These are phyloP conservation scores for Botrytis sinoallii DNA, from an alignment of 2,329 filamentous ascomycete species.

Conservation along the genomic window DNA sequence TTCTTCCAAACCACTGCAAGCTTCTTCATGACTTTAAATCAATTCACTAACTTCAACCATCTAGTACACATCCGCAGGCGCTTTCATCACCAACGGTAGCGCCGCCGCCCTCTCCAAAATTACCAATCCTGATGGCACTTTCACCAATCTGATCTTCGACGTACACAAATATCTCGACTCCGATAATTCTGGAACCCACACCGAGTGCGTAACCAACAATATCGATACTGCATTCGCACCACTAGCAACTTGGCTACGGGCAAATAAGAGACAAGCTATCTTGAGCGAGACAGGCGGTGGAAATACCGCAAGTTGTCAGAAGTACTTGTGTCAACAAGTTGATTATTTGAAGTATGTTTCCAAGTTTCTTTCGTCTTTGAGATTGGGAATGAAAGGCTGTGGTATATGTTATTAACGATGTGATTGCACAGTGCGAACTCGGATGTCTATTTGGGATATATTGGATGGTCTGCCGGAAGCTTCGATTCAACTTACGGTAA, in stretches of 20 bases:
- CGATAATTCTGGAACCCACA: conserved; percentile 53
- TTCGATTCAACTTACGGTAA: conserved; percentile 33
- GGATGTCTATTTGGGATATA: conserved; percentile 41
- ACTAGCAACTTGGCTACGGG: conserved; percentile 47
- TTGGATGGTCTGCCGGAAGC: conserved; percentile 41
- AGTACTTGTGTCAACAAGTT: conserved; percentile 37
- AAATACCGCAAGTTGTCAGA: conserved; percentile 37
- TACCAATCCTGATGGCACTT: conserved; percentile 57
- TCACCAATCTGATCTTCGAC: conserved; percentile 54
- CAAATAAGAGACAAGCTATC: conserved; percentile 48
- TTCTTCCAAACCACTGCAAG: background rate
- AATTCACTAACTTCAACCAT: background rate
- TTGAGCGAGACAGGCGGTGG: conserved; percentile 51
- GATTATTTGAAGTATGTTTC: conserved; percentile 35
- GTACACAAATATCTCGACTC: conserved; percentile 60
- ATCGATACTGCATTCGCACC: conserved; percentile 45
- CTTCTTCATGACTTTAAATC: background rate
- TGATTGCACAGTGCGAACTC: conserved; percentile 33
- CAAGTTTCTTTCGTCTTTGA: background rate
- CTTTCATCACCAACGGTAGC: conserved; percentile 48
- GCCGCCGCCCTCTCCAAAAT: conserved; percentile 51
- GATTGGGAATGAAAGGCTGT: no score
- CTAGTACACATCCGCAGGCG: conserved; percentile 49
- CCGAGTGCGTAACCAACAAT: conserved; percentile 53
- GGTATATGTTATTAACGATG: background rate